Evolutionary conservation across 345 rosid genomes (phyloP), one percentile per base, ranked within the genome.

Genomic region (Clausena lansium): DNA sequence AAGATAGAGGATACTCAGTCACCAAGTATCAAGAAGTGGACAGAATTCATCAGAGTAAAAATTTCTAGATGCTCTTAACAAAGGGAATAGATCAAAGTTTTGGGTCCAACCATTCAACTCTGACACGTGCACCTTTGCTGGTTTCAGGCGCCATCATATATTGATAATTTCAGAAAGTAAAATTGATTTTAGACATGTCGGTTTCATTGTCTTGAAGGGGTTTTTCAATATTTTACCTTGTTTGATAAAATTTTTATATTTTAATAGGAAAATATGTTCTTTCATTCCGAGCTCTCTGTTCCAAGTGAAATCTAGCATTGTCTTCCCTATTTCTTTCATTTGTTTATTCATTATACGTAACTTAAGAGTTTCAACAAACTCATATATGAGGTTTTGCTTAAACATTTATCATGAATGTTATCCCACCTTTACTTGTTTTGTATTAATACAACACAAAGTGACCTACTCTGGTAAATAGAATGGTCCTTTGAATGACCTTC

Each of bases 1-100:
- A 83, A 76, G 92, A 88, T 47, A 80, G 84, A 76, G 87, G 84
- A 7, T 79, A 62, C 77, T 74, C 85, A 6, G 85, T 76, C 80
- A 84, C 47, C 83, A 81, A 74, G 77, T 35, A 73, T 69, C 73
- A 32, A 77, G 88, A 77, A 81, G 61, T 22, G 86, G 84, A 77
- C 84, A 74, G 68, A 39, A 78, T 76, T 82, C 68, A 61, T 79
- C 80, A 20, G 81, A 71, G 25, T 78, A 67, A 65, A 54, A 30
- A 65, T 33, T 45, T 35, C 68, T 70, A 78, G 30, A 38, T 73
- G 22, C 24, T 9, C 28, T 36, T 67, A 58, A 55, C 55, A 19
- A 76, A 52, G 58, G 33, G 68, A 28, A 70, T 54, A 71, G 65
- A 63, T 80, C 60, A 78, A 83, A 83, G 66, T 77, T 84, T 83